A percentile compares a stretch with the other conserved stretches of the same genome.
Evolutionary conservation across 192 early-diverging fungal genomes (phyloP).

Genomic region (Thamnidium elegans): DNA sequence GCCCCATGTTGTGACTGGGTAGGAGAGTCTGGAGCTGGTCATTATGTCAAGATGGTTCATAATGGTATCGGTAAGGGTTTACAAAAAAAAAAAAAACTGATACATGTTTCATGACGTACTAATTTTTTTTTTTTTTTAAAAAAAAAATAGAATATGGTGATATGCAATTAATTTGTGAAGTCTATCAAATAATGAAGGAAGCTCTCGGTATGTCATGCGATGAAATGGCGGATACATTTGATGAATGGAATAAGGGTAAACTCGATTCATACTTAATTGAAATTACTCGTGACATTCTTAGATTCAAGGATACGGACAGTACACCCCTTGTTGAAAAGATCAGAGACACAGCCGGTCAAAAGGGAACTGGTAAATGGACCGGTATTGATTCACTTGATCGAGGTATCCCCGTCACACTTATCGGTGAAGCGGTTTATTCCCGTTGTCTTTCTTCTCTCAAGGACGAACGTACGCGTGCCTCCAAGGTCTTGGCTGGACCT

Average conservation of each 20-base stretch:
- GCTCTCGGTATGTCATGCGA: conserved; percentile 78
- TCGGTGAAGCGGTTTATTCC: conserved; percentile 97
- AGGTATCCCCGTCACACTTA: conserved; percentile 95
- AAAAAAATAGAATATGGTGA: conserved; percentile 99
- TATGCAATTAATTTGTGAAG: conserved; percentile 98
- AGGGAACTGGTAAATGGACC: conserved; percentile 99
- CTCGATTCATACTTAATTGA: conserved; percentile 97
- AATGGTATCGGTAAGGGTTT: conserved; percentile 80
- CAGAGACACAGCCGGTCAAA: conserved; percentile 94
- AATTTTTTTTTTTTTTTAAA: conserved; percentile 7
- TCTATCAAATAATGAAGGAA: conserved; percentile 90
- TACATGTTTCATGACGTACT: background rate
- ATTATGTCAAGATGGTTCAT: conserved; percentile 99
- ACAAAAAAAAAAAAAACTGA: background rate
- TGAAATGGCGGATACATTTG: conserved; percentile 87
- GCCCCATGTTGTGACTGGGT: conserved; percentile 99
- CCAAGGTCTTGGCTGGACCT: conserved; percentile 82
- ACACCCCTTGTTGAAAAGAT: conserved; percentile 89
- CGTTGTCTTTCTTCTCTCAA: conserved; percentile 96
- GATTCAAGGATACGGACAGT: conserved; percentile 90
- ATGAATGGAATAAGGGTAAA: conserved; percentile 96
- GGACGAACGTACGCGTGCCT: conserved; percentile 90
- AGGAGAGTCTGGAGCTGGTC: conserved; percentile 93
- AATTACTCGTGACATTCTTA: conserved; percentile 91
- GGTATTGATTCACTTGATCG: conserved; percentile 92